These are phyloP conservation scores for Chamaecyparis obtusa DNA, from an alignment of 75 land plant species.

Conservation along the genomic window DNA sequence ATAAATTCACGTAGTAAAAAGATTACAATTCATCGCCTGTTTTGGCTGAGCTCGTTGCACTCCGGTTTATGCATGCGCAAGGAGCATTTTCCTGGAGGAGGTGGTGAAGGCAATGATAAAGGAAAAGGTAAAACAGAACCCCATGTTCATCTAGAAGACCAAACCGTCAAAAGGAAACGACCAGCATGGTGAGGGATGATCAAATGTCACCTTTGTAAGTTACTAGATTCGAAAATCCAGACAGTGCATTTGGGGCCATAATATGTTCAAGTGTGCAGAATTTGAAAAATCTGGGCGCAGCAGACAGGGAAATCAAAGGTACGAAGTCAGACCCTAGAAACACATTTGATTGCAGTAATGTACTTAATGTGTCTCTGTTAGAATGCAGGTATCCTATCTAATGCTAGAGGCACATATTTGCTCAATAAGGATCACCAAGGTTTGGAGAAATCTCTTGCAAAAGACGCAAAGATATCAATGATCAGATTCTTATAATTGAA, in stretches of 20 bases:
- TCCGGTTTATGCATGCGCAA: not conserved
- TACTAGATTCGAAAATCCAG: not conserved
- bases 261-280: not conserved
- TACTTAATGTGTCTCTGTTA: not conserved
- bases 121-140: not conserved
- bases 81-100: not conserved
- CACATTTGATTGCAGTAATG: not conserved
- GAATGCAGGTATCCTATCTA: not conserved
- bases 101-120: not conserved
- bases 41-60: not conserved
- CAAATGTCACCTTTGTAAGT: not conserved
- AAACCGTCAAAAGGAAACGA: not conserved
- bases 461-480: not conserved
- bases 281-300: not conserved
- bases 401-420: not conserved
- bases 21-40: not conserved
- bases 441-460: too few species aligned
- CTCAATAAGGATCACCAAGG: not conserved
- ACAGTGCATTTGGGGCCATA: not conserved
- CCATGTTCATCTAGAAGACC: not conserved
- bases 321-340: not conserved
- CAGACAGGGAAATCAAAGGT: not conserved
- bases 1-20: not conserved
- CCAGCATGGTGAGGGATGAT: not conserved
- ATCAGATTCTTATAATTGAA: not conserved